phyloP scores from a whole-genome alignment of 2,329 filamentous ascomycete species.

The Alternaria gansuensis region DNA sequence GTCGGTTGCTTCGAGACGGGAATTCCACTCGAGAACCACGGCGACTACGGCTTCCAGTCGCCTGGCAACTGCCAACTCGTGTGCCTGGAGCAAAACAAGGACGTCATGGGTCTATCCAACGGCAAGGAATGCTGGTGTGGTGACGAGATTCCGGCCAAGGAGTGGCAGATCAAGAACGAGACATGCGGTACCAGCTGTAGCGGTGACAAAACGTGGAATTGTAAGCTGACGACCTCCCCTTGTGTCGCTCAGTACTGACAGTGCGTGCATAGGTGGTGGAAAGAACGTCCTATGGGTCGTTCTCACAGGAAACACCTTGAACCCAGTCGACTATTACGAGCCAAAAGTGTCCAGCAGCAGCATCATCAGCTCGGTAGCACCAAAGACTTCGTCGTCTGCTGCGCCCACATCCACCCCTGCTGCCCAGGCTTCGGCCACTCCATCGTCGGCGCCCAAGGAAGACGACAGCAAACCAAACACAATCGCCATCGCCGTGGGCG shows the following conservation, averaged over 20 bases:
- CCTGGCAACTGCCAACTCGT: constrained; percentile 63
- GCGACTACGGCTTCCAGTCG: constrained; percentile 62
- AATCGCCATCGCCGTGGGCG: constrained; percentile 86
- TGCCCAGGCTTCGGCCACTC: constrained; percentile 39
- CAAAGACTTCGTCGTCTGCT: constrained; percentile 24
- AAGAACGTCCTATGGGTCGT: constrained; percentile 61
- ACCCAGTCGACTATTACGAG: constrained; percentile 50
- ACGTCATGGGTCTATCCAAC: constrained; percentile 70
- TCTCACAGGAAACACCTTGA: constrained; percentile 59
- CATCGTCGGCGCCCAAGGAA: constrained; percentile 42
- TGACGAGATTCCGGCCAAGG: constrained; percentile 68
- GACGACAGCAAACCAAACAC: constrained; percentile 65
- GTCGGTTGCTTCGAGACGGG: constrained; percentile 64
- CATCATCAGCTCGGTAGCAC: constrained; percentile 29
- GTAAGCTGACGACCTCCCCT: constrained; percentile 60
- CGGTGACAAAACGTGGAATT: constrained; percentile 66
- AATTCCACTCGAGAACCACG: constrained; percentile 59
- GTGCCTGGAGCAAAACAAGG: constrained; percentile 59
- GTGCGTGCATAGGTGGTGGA: constrained; percentile 65
- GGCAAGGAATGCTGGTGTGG: constrained; percentile 78
- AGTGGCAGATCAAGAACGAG: constrained; percentile 63
- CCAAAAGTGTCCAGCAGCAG: constrained; percentile 31
- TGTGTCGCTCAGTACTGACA: constrained; percentile 29
- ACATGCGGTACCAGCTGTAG: constrained; percentile 73
- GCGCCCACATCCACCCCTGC: constrained; percentile 33